Evolutionary conservation across 805 yeast species (phyloP).

Genomic region (Debaryomyces hansenii): DNA sequence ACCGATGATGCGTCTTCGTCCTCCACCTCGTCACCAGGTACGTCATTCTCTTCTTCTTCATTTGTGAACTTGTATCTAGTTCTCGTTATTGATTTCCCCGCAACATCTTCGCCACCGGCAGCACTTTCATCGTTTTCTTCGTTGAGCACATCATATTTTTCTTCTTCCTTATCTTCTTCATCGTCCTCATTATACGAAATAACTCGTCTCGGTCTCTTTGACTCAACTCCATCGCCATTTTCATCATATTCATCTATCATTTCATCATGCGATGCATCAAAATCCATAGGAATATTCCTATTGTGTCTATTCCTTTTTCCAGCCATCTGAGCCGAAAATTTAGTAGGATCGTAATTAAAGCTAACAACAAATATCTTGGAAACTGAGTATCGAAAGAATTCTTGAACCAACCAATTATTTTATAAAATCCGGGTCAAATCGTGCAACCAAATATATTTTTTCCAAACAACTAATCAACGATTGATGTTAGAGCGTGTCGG

Average conservation of each 20-base stretch:
- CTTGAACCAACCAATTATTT: no score
- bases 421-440: no score
- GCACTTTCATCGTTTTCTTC: conserved; percentile 19
- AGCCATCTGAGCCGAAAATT: conserved; percentile 11
- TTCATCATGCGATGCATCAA: background rate
- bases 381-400: background rate
- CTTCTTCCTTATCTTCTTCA: conserved; percentile 11
- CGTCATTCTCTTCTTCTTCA: conserved; percentile 19
- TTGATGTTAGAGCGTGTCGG: no score
- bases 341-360: conserved; percentile 10
- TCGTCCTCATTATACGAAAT: conserved; percentile 12
- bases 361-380: conserved; percentile 9
- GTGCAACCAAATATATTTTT: no score
- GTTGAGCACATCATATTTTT: conserved; percentile 19
- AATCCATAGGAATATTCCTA: background rate
- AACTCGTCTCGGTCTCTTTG: conserved; percentile 9
- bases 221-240: conserved; percentile 9
- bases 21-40: conserved; percentile 8
- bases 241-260: background rate
- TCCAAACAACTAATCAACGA: no score
- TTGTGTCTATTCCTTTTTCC: conserved; percentile 7
- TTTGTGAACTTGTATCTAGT: conserved; percentile 7
- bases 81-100: background rate
- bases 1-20: conserved; percentile 12
- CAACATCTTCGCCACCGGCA: conserved; percentile 23